Conservation (phyloP, 2,329 filamentous ascomycete species). For the Fusarium denticulatum region DNA sequence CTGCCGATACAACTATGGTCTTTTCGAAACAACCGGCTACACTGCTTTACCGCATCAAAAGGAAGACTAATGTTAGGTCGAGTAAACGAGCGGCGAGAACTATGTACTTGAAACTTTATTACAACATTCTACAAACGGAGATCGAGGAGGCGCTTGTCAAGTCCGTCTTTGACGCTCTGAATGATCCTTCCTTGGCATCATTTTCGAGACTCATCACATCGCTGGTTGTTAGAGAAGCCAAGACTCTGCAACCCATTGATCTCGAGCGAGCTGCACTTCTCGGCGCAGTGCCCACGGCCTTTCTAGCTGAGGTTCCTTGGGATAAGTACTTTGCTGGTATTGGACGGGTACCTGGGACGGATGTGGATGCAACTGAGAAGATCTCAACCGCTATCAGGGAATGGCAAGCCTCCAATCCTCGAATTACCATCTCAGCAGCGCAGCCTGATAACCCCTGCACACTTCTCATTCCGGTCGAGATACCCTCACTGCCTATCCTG, state of each 20-base stretch:
- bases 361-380: conserved; percentile 44
- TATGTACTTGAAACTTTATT: conserved; percentile 77
- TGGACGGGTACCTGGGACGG: conserved; percentile 51
- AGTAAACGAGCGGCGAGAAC: conserved; percentile 50
- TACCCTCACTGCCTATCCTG: conserved; percentile 83
- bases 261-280: conserved; percentile 67
- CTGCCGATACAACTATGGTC: conserved; percentile 67
- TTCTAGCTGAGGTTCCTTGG: conserved; percentile 60
- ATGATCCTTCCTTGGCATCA: conserved; percentile 53
- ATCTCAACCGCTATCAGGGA: conserved; percentile 45
- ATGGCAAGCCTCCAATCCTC: conserved; percentile 48
- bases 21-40: conserved; percentile 86
- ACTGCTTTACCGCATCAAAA: conserved; percentile 80
- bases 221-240: conserved; percentile 56
- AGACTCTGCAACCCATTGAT: conserved; percentile 58
- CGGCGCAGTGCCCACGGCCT: conserved; percentile 60
- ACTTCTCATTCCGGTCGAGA: conserved; percentile 89
- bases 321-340: conserved; percentile 60
- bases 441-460: conserved; percentile 59
- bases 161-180: conserved; percentile 54
- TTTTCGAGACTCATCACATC: conserved; percentile 60
- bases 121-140: conserved; percentile 80
- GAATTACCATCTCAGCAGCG: conserved; percentile 40
- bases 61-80: conserved; percentile 57
- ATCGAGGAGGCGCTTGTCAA: conserved; percentile 63